Evolutionary conservation across 352 stramenopile species (phyloP), one percentile per base, ranked within the genome.

Genomic region (Plasmopara muralis): DNA sequence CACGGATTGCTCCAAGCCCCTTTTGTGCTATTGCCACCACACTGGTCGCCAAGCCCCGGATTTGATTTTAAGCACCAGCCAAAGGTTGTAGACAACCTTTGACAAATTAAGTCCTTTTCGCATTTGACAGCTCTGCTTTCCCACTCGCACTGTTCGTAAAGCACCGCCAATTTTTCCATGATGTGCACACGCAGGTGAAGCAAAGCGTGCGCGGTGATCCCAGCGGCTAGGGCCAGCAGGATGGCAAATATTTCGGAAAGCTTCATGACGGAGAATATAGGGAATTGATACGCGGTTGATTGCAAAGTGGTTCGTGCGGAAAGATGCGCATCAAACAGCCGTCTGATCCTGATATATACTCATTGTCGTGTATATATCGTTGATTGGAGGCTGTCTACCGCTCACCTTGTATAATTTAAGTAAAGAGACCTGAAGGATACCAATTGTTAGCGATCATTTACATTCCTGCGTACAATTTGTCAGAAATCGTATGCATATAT

Each of bases 131-230:
- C 60, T 39, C 58, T 64, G 51, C 68, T 39, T 31, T 60, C 48
- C 64, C 64, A 68, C 51, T 61, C 41, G 49, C 64, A 72, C 47
- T 68, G 59, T 41, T 64, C 33, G 50, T 59, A 50, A 10, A 70
- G 44, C 9, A 30, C 43, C 31, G 46, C 53, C 44, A 53, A 50
- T 43, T 67, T 43, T 31, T 12, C 61, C 45, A 53, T 28, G 16
- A 70, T 64, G 34, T 67, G 53, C 43, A 71, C 58, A 18, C 62
- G 62, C 20, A 70, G 48, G 37, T 46, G 57, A 18, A 49, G 16
- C 20, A 34, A 57, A 6, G 47, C 52, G 33, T 66, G 40, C 30
- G 47, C 47, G 15, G 25, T 35, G 25, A 48, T 42, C 25, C 29
- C 41, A 41, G 37, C 52, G 45, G 47, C 47, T 28, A 55, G 16